Evolutionary conservation across 225 moss, liverwort and hornwort species (phyloP).

Genomic region (Polytrichum formosum): DNA sequence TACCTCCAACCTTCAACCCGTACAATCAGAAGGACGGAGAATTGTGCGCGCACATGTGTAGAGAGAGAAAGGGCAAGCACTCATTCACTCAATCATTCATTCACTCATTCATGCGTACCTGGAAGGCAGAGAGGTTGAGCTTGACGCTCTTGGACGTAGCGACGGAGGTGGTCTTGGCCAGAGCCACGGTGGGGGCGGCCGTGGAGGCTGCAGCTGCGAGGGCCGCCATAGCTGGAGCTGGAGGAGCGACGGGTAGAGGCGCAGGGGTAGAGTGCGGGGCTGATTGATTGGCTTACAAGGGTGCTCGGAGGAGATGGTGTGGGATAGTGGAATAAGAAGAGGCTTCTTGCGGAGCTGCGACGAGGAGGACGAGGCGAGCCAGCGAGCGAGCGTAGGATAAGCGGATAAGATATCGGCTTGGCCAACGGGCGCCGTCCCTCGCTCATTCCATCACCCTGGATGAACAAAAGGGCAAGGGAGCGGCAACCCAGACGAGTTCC

Average conservation of each 20-base stretch:
- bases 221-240: slow-evolving; percentile 29
- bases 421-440: slow-evolving; percentile 3
- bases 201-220: slow-evolving; percentile 28
- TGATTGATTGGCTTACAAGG: background rate
- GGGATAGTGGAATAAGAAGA: background rate
- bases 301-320: background rate
- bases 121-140: slow-evolving; percentile 25
- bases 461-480: too few relatives aligned
- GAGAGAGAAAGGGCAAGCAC: background rate
- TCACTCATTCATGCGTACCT: background rate
- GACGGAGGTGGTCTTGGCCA: slow-evolving; percentile 13
- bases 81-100: background rate
- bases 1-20: background rate
- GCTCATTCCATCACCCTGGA: too few relatives aligned
- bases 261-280: background rate
- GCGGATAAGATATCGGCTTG: background rate
- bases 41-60: background rate
- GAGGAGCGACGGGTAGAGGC: background rate
- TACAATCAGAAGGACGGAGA: background rate
- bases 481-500: too few relatives aligned
- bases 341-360: background rate
- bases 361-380: background rate
- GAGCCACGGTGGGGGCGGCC: slow-evolving; percentile 15
- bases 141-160: slow-evolving; percentile 1
- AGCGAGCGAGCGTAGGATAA: background rate